These are phyloP conservation scores for Gossypium bickii DNA, from an alignment of 345 rosid species.

Conservation along the genomic window DNA sequence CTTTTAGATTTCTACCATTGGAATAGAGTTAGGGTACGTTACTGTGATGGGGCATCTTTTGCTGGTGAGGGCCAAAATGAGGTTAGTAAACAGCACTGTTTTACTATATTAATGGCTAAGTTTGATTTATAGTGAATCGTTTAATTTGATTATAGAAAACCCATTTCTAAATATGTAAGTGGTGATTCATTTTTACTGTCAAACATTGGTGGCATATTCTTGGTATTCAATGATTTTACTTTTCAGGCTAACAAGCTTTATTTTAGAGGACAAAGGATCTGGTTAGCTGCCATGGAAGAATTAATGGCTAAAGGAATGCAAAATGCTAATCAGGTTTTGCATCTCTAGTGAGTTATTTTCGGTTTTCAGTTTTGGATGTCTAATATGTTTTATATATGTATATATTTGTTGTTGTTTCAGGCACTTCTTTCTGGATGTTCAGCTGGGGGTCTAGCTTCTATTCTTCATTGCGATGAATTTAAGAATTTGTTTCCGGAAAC, in stretches of 20 bases:
- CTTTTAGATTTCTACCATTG: not conserved
- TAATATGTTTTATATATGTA: not conserved
- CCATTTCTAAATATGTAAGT: no score
- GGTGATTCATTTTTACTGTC: not conserved
- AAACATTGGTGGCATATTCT: not conserved
- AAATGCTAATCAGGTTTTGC: not conserved
- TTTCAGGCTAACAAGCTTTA: not conserved
- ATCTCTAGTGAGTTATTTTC: not conserved
- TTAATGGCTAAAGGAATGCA: not conserved
- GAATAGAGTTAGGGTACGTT: not conserved
- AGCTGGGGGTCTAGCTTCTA: slow-evolving; percentile 87
- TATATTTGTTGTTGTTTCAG: slow-evolving; percentile 29
- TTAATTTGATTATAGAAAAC: no score
- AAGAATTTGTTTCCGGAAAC: slow-evolving; percentile 44
- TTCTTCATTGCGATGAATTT: slow-evolving; percentile 77
- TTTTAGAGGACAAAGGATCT: slow-evolving; percentile 1
- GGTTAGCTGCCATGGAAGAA: not conserved
- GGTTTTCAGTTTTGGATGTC: slow-evolving; percentile 6
- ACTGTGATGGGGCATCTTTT: slow-evolving; percentile 3
- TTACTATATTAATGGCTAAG: no score
- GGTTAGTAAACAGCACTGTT: not conserved
- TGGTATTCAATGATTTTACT: not conserved
- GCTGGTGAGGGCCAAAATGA: not conserved
- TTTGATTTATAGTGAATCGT: no score
- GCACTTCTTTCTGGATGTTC: slow-evolving; percentile 99